Evolutionary conservation across 257 asterid species (phyloP).

Genomic region (Lavandula angustifolia): DNA sequence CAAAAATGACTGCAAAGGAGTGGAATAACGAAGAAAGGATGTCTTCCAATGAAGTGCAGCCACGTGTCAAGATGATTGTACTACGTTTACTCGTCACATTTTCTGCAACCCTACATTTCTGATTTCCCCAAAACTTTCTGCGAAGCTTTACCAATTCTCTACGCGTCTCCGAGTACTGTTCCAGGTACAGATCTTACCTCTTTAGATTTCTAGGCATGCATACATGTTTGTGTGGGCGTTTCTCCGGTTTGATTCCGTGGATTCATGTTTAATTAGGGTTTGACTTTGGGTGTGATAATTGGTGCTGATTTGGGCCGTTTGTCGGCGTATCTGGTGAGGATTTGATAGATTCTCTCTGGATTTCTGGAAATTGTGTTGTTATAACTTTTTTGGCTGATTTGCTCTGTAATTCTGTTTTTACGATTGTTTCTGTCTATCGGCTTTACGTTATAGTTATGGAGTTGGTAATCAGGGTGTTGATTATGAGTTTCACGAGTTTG

Average conservation of each 20-base stretch:
- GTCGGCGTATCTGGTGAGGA: constrained; percentile 33
- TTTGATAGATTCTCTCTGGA: constrained; percentile 7
- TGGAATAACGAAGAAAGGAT: not conserved
- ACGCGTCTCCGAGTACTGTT: constrained; percentile 40
- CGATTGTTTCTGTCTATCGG: not conserved
- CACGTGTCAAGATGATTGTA: constrained; percentile 35
- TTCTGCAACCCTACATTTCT: constrained; percentile 31
- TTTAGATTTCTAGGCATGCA: no score
- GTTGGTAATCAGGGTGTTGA: constrained; percentile 4
- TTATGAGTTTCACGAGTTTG: constrained; percentile 6
- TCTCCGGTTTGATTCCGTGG: not conserved
- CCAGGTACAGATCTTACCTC: constrained; percentile 32
- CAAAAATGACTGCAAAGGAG: no score
- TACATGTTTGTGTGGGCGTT: not conserved
- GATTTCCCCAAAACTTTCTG: constrained; percentile 32
- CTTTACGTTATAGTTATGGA: not conserved
- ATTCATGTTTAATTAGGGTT: constrained; percentile 15
- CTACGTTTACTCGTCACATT: constrained; percentile 25
- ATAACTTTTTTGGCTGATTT: constrained; percentile 2
- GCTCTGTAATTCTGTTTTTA: not conserved
- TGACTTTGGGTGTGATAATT: constrained; percentile 20
- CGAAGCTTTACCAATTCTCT: constrained; percentile 40
- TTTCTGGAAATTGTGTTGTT: not conserved
- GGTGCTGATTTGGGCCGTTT: constrained; percentile 34
- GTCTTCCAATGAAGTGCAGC: constrained; percentile 26